Percentiles rank a stretch among this genome's conserved stretches.
Conservation (phyloP, 2,329 filamentous ascomycete species). For the Monosporascus sp. region DNA sequence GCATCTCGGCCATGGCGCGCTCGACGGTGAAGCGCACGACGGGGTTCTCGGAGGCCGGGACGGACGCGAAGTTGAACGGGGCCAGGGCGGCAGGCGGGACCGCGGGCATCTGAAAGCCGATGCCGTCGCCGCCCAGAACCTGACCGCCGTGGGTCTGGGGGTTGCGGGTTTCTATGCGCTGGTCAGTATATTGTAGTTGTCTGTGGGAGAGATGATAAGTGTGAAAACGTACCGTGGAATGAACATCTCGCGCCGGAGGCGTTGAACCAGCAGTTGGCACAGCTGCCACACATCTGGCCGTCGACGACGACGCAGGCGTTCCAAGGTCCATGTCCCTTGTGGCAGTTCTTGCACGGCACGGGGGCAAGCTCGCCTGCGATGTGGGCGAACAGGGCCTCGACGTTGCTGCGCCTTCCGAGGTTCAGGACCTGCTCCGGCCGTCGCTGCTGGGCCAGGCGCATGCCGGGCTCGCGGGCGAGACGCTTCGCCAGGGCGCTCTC, state of each 20-base stretch:
- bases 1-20: conserved; percentile 41
- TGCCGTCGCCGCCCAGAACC: conserved; percentile 24
- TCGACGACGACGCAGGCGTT: conserved; percentile 53
- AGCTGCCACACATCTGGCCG: conserved; percentile 57
- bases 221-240: conserved; percentile 47
- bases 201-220: not conserved
- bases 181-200: not conserved
- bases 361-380: conserved; percentile 45
- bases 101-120: conserved; percentile 23
- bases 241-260: conserved; percentile 55
- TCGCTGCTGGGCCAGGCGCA: conserved; percentile 47
- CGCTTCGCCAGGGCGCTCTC: conserved; percentile 52
- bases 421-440: conserved; percentile 51
- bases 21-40: conserved; percentile 39
- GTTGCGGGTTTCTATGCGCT: conserved; percentile 39
- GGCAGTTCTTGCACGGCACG: conserved; percentile 54
- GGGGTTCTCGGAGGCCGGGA: conserved; percentile 29
- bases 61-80: conserved; percentile 26
- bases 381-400: conserved; percentile 54
- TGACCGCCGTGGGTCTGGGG: conserved; percentile 29
- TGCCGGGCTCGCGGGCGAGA: conserved; percentile 43
- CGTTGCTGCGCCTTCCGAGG: conserved; percentile 52
- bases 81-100: conserved; percentile 25
- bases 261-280: conserved; percentile 61
- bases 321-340: conserved; percentile 57